Conservation (phyloP, 495 filamentous ascomycete genomes). For the Aspergillus conjunctus region DNA sequence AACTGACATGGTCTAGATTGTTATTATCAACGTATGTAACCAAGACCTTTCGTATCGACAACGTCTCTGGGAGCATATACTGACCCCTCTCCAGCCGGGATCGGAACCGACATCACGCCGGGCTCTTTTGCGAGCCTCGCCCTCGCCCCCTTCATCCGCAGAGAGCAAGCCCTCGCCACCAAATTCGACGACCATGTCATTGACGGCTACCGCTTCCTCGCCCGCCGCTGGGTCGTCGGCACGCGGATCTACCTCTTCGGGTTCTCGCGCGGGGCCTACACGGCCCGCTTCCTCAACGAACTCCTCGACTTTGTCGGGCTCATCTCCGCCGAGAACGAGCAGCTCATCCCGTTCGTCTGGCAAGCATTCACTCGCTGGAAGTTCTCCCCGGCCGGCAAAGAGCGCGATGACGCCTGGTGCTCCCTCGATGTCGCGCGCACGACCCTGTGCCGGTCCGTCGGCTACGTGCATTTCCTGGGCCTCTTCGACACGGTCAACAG, state of each 20-base stretch:
- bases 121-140: conserved; percentile 18
- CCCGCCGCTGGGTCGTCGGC: conserved; percentile 43
- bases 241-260: conserved; percentile 53
- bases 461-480: conserved; percentile 41
- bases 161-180: too few relatives aligned
- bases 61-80: not conserved
- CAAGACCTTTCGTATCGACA: not conserved
- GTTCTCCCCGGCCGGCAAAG: conserved; percentile 10
- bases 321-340: conserved; percentile 50
- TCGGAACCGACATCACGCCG: conserved; percentile 21
- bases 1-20: conserved; percentile 17
- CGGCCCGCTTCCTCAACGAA: conserved; percentile 50
- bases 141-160: conserved; percentile 14
- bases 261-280: conserved; percentile 53
- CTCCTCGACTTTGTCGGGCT: conserved; percentile 49
- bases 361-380: conserved; percentile 21
- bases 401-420: not conserved
- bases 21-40: conserved; percentile 27
- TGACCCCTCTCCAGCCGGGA: conserved; percentile 18
- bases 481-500: conserved; percentile 52
- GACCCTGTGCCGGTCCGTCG: conserved; percentile 27
- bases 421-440: conserved; percentile 11
- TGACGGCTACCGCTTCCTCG: conserved; percentile 50
- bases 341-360: conserved; percentile 43
- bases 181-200: conserved; percentile 50